phyloP scores from a whole-genome alignment of 1,284 basidiomycete genomes.

The Tylopilus sp. region DNA sequence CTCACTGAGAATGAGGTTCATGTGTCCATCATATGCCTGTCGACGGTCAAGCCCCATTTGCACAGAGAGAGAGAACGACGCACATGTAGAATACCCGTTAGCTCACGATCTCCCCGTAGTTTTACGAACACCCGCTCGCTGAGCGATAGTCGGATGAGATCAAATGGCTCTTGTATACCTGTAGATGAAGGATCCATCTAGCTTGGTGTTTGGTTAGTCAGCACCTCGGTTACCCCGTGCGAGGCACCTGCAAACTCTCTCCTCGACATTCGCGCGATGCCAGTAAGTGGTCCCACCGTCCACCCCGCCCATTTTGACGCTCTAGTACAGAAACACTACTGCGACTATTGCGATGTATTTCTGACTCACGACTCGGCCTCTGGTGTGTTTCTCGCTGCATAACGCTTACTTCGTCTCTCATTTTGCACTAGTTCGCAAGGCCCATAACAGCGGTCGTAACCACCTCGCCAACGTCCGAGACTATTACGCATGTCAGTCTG shows the following conservation, averaged over 20 bases:
- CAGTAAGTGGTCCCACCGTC: constrained; percentile 18
- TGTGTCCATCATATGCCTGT: constrained; percentile 98
- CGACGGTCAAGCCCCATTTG: constrained; percentile 15
- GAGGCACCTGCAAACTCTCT: constrained; percentile 1
- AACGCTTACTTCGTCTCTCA: constrained; percentile 6
- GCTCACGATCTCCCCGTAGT: constrained; percentile 89
- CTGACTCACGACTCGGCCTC: constrained; percentile 87
- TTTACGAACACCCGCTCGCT: constrained; percentile 97
- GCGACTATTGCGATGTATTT: constrained; percentile 93
- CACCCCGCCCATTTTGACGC: constrained; percentile 1
- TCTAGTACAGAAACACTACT: constrained; percentile 72
- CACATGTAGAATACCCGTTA: constrained; percentile 92
- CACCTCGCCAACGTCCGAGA: constrained; percentile 95
- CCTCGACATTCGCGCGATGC: constrained; percentile 26
- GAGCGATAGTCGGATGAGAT: constrained; percentile 92
- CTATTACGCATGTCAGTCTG: constrained; percentile 84
- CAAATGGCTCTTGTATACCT: constrained; percentile 94
- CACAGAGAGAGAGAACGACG: constrained; percentile 30
- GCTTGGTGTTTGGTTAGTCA: constrained; percentile 30
- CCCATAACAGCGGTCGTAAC: constrained; percentile 96
- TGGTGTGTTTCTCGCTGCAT: constrained; percentile 42
- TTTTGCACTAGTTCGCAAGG: constrained; percentile 77
- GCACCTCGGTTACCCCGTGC: constrained; percentile 19
- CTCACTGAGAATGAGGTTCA: constrained; percentile 97
- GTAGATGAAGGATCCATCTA: constrained; percentile 69